Percentiles rank a stretch among this genome's conserved stretches.
These are phyloP conservation scores for Claviceps humidiphila DNA, from an alignment of 2,329 filamentous ascomycete genomes.

Conservation along the genomic window DNA sequence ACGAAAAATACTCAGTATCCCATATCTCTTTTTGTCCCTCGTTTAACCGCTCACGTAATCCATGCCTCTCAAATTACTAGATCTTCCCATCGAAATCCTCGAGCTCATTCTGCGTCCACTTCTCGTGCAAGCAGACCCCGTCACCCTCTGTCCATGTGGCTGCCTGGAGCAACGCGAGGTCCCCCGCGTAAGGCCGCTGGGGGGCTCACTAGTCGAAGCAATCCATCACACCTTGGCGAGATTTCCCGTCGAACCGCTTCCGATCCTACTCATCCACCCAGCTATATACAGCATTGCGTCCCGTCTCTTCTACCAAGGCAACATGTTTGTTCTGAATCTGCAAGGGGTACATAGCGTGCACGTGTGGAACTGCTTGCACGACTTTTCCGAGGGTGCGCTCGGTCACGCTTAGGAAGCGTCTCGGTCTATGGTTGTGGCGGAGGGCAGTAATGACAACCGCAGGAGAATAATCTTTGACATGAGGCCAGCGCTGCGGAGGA, in stretches of 20 bases:
- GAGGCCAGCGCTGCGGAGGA: constrained; percentile 13
- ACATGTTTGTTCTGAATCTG: constrained; percentile 18
- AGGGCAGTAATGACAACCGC: constrained; percentile 7
- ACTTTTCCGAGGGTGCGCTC: constrained; percentile 4
- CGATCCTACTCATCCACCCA: constrained; percentile 20
- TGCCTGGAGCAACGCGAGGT: not conserved
- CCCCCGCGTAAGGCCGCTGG: too few species aligned
- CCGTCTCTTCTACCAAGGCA: constrained; percentile 19
- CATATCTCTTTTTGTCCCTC: too few species aligned
- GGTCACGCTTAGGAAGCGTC: not conserved
- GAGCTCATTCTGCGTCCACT: constrained; percentile 18
- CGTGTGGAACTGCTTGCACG: constrained; percentile 14
- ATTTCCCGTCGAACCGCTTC: constrained; percentile 10
- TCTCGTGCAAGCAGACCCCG: constrained; percentile 12
- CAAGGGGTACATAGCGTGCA: constrained; percentile 16
- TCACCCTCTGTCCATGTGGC: constrained; percentile 18
- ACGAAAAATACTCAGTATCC: too few species aligned
- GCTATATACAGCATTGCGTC: constrained; percentile 19
- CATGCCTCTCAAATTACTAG: constrained; percentile 15
- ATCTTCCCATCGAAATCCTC: constrained; percentile 21
- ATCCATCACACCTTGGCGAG: constrained; percentile 2
- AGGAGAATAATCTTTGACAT: constrained; percentile 10
- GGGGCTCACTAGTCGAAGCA: too few species aligned
- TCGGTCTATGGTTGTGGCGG: not conserved
- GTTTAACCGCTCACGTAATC: not conserved